Evolutionary conservation across 805 yeast species (phyloP).

Genomic region (Sugiyamaella valdiviana): DNA sequence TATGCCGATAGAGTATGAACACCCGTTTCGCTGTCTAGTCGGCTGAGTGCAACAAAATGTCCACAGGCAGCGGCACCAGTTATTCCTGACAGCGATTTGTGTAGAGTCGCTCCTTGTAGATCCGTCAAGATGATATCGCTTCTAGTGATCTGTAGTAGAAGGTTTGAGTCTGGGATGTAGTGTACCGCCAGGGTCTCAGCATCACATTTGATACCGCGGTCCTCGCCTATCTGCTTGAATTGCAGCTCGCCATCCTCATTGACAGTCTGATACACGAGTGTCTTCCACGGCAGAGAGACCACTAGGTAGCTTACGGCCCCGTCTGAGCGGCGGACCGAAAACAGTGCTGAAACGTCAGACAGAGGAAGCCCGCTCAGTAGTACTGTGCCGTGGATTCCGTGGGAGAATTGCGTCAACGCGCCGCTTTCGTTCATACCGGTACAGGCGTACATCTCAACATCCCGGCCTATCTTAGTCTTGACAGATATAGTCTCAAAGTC

Average conservation of each 20-base stretch:
- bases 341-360: constrained; percentile 9
- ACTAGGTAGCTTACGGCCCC: constrained; percentile 5
- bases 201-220: constrained; percentile 8
- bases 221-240: constrained; percentile 6
- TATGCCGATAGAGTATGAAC: background rate
- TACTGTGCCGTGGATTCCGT: constrained; percentile 13
- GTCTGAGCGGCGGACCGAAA: constrained; percentile 2
- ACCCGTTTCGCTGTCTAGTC: background rate
- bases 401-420: constrained; percentile 11
- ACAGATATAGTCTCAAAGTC: constrained; percentile 29
- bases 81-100: background rate
- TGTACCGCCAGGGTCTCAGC: constrained; percentile 7
- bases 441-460: constrained; percentile 12
- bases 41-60: background rate
- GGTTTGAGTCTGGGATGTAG: constrained; percentile 1
- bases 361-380: constrained; percentile 12
- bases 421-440: constrained; percentile 14
- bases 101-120: constrained; percentile 1
- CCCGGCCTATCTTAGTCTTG: background rate
- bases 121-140: constrained; percentile 7
- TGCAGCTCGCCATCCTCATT: constrained; percentile 9
- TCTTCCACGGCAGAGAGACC: constrained; percentile 10
- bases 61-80: background rate
- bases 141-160: constrained; percentile 7
- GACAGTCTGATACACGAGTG: background rate